Base-by-base conservation (phyloP, 225 moss, liverwort and hornwort genomes). In the Pseudoscleropodium purum region DNA sequence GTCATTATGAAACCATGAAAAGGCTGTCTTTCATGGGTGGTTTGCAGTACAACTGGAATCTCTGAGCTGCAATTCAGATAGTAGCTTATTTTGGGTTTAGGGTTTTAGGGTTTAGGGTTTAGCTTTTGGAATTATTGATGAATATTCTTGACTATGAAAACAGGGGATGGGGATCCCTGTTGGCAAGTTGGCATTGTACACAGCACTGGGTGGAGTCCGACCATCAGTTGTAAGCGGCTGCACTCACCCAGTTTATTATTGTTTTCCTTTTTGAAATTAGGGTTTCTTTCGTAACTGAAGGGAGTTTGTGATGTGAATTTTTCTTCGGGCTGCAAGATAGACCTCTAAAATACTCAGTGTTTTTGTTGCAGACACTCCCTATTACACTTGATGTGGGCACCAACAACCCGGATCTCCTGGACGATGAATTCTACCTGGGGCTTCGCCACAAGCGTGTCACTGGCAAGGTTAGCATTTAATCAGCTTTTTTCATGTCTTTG, bases 151-250 rank as follows among this genome's bases (percentile, higher is more conserved):
- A 10, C 86, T 89, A 36, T 86, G 86, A 65, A 85, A 67, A 37
- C 92, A 97, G 92, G 98, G 98, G 73, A 99, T 99, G 98, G 98
- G 97, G 23, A 97, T 99, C 84, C 94, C 96, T 18, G 95, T 97
- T 70, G 97, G 98, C 47, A 99, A 99, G 93, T 93, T 98, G 81
- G 93, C 97, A 51, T 96, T 97, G 67, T 98, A 98, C 93, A 98
- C 98, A 31, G 97, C 96, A 26, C 84, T 97, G 66, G 97, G 93
- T 47, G 98, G 98, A 24, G 95, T 99, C 89, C 92, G 92, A 63
- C 94, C 94, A 49, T 92, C 93, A 68, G 87, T 91, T 45, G 94
- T 94, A 90, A 92, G 94, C 82, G 18, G 14, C 15, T 67, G 15
- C 66, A 49, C 49, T 63, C 79, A 63, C 70, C 41, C 10, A 85